A percentile compares a stretch with the other conserved stretches of the same genome.
These are phyloP conservation scores for Monosporascus sp. DNA, from an alignment of 2,329 filamentous ascomycete genomes.

Conservation along the genomic window DNA sequence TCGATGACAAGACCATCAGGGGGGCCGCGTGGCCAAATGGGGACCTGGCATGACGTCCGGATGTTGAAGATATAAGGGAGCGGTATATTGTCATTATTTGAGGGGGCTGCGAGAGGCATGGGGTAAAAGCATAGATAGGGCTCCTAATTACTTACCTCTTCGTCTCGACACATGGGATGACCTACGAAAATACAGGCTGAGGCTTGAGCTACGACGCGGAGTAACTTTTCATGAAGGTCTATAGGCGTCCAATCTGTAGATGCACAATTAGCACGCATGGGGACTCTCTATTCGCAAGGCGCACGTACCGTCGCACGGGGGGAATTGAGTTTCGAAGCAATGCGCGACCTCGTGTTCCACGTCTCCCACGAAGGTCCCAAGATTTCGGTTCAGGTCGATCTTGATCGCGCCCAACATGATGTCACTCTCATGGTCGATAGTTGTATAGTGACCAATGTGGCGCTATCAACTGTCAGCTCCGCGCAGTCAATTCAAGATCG, in stretches of 20 bases:
- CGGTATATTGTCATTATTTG: too few relatives aligned
- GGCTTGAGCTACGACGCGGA: constrained; percentile 21
- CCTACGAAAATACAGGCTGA: constrained; percentile 24
- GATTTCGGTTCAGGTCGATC: constrained; percentile 21
- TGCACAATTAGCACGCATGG: constrained; percentile 1
- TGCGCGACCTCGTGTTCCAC: constrained; percentile 19
- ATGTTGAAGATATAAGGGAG: too few relatives aligned
- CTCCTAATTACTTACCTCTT: constrained; percentile 4
- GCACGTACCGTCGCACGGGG: constrained; percentile 17
- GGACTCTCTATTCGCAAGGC: not conserved
- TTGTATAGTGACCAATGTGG: constrained; percentile 22
- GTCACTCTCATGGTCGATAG: constrained; percentile 24
- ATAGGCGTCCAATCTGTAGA: constrained; percentile 21
- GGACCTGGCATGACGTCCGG: too few relatives aligned
- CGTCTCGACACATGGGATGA: constrained; percentile 21
- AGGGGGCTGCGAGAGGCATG: too few relatives aligned
- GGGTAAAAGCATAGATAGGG: too few relatives aligned
- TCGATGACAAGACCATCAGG: not conserved
- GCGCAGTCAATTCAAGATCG: not conserved
- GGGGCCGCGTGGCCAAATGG: too few relatives aligned
- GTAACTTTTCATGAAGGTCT: constrained; percentile 20
- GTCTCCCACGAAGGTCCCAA: constrained; percentile 21
- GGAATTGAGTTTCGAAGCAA: constrained; percentile 21
- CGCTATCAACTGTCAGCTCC: constrained; percentile 11
- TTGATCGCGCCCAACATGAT: constrained; percentile 23